These are phyloP conservation scores for Colletotrichum scovillei DNA, from an alignment of 2,329 filamentous ascomycete genomes.

Conservation along the genomic window DNA sequence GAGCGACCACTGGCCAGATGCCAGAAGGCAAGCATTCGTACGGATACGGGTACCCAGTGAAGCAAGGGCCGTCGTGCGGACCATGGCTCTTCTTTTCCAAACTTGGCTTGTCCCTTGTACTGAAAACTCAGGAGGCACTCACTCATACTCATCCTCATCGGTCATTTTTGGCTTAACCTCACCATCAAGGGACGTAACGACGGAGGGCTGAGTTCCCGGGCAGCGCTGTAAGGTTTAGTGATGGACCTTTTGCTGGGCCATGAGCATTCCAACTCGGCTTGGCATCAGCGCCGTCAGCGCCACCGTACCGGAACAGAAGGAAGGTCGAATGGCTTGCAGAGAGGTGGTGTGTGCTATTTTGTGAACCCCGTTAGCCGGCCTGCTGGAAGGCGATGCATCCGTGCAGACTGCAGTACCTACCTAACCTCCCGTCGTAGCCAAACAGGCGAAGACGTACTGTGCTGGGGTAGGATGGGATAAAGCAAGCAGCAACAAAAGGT, in stretches of 20 bases:
- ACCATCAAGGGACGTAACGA: not conserved
- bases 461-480: not conserved
- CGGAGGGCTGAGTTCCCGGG: not conserved
- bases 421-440: not conserved
- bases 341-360: not conserved
- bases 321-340: not conserved
- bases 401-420: not conserved
- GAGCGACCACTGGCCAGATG: not conserved
- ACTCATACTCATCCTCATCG: not conserved
- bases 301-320: not conserved
- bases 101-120: not conserved
- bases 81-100: not conserved
- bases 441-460: not conserved
- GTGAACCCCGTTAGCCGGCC: not conserved
- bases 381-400: not conserved
- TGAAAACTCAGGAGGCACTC: not conserved
- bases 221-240: not conserved
- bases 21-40: not conserved
- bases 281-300: conserved; percentile 6
- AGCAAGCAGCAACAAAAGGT: not conserved
- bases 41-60: too few species aligned
- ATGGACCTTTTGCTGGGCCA: not conserved
- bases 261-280: not conserved
- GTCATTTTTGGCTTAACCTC: not conserved
- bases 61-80: not conserved